These are phyloP conservation scores for Vicia villosa DNA, from an alignment of 306 rosid species.

Conservation along the genomic window DNA sequence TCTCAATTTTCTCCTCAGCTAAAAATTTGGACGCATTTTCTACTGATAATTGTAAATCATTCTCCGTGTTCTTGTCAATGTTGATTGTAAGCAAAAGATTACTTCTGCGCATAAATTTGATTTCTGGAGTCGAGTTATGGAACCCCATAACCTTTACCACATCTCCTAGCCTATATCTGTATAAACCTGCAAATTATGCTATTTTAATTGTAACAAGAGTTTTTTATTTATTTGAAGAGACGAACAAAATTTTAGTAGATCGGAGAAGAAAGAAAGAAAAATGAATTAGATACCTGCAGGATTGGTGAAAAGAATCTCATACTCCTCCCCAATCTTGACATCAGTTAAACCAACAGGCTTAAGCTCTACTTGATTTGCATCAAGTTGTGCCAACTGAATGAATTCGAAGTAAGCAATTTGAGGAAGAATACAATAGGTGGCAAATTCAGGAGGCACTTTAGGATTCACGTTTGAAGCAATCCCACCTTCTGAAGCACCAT, in stretches of 20 bases:
- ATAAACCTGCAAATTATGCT: conserved; percentile 56
- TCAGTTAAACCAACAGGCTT: conserved; percentile 69
- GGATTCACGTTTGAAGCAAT: conserved; percentile 82
- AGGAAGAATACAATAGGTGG: conserved; percentile 79
- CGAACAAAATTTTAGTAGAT: too few species aligned
- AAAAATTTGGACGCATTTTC: conserved; percentile 60
- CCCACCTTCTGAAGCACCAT: conserved; percentile 98
- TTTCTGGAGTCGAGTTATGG: conserved; percentile 74
- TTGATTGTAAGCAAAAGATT: conserved; percentile 68
- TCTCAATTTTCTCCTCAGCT: conserved; percentile 72
- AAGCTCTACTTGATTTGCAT: conserved; percentile 30
- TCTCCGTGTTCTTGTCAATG: conserved; percentile 94
- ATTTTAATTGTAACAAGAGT: too few species aligned
- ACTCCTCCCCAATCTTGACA: conserved; percentile 72
- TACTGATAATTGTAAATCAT: conserved; percentile 72
- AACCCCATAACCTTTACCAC: conserved; percentile 77
- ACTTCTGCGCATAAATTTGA: conserved; percentile 66
- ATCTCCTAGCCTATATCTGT: conserved; percentile 80
- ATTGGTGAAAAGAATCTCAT: conserved; percentile 65
- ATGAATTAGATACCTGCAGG: conserved; percentile 64
- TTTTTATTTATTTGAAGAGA: too few species aligned
- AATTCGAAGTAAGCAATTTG: conserved; percentile 91
- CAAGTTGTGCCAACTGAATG: conserved; percentile 51
- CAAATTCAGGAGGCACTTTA: conserved; percentile 61
- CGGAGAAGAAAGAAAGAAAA: neutral